These are phyloP conservation scores for Bipolaris victoriae DNA, from an alignment of 2,329 filamentous ascomycete species.

Conservation along the genomic window DNA sequence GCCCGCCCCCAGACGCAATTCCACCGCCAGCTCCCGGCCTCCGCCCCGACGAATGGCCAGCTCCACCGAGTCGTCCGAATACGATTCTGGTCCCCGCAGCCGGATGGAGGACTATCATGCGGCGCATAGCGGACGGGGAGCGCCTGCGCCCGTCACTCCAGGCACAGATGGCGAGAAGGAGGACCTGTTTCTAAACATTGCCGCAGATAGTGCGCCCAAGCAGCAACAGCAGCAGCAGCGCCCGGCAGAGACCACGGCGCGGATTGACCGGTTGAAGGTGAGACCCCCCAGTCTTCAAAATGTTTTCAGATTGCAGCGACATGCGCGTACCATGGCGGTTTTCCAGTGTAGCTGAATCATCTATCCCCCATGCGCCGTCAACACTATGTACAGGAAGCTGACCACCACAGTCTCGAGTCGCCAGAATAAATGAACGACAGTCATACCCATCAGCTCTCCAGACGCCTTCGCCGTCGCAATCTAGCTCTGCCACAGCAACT, in stretches of 20 bases:
- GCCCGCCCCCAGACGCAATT: constrained; percentile 27
- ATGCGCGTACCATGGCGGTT: not conserved
- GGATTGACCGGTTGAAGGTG: constrained; percentile 43
- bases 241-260: constrained; percentile 33
- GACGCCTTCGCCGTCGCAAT: constrained; percentile 34
- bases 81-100: constrained; percentile 38
- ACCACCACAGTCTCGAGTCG: constrained; percentile 46
- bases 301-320: not conserved
- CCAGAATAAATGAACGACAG: constrained; percentile 43
- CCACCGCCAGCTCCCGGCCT: constrained; percentile 26
- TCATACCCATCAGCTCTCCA: constrained; percentile 42
- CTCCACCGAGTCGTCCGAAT: constrained; percentile 39
- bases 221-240: constrained; percentile 24
- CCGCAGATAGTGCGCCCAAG: constrained; percentile 44
- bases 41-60: constrained; percentile 36
- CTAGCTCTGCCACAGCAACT: constrained; percentile 35
- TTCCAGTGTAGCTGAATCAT: not conserved
- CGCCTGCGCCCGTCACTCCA: constrained; percentile 21
- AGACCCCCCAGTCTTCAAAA: constrained; percentile 13
- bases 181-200: constrained; percentile 53
- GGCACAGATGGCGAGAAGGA: constrained; percentile 41
- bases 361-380: not conserved
- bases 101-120: constrained; percentile 28
- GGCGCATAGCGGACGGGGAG: constrained; percentile 25
- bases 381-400: not conserved